Percentiles rank a stretch among this genome's conserved stretches.
Conservation (phyloP, 768 basidiomycete species). For the Kwoniella bestiolae region DNA sequence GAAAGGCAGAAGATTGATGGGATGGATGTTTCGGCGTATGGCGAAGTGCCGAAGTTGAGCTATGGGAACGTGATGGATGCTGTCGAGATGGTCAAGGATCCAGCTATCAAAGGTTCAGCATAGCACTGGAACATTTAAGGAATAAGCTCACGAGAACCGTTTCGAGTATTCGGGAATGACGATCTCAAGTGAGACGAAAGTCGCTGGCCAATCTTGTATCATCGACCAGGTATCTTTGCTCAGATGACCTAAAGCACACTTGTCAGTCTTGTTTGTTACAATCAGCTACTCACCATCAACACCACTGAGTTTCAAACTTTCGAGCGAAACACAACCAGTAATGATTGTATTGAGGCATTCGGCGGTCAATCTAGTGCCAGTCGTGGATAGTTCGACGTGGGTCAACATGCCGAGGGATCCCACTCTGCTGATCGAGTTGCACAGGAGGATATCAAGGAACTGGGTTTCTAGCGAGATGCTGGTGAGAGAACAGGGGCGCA, state of each 20-base stretch:
- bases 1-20: constrained; percentile 20
- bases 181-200: constrained; percentile 17
- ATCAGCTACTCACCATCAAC: constrained; percentile 23
- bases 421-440: constrained; percentile 12
- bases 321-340: constrained; percentile 18
- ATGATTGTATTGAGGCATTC: constrained; percentile 25
- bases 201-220: constrained; percentile 29
- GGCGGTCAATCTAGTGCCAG: constrained; percentile 25
- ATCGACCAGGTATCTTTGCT: constrained; percentile 29
- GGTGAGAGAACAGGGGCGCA: background rate
- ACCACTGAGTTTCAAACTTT: constrained; percentile 12
- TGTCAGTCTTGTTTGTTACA: background rate
- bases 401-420: constrained; percentile 19
- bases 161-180: constrained; percentile 15
- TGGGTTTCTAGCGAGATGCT: constrained; percentile 19
- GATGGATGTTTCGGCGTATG: constrained; percentile 20
- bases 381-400: constrained; percentile 23
- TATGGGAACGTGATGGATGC: constrained; percentile 24
- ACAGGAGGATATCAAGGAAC: constrained; percentile 25
- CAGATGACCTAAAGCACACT: constrained; percentile 20
- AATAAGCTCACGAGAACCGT: constrained; percentile 26
- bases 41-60: constrained; percentile 21
- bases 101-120: constrained; percentile 12
- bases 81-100: constrained; percentile 30
- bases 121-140: background rate